Evolutionary conservation across 805 yeast genomes (phyloP), one percentile per base, ranked within the genome.

Genomic region (Komagataella pseudopastoris): DNA sequence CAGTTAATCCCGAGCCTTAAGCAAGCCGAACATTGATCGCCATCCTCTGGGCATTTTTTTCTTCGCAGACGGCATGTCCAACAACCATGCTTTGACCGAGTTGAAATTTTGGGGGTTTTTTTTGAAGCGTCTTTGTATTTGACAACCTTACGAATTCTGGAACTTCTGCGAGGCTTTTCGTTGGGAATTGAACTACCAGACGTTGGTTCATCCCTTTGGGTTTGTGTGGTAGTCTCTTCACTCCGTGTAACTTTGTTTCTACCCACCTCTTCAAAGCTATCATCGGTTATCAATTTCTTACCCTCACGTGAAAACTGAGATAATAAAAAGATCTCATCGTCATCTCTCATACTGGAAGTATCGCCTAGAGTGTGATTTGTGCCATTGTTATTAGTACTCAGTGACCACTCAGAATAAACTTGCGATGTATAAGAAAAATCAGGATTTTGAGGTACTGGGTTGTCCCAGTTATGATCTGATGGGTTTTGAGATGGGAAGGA

Each of bases 1-100:
- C 93, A 85, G 2, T 57, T 59, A 18, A 85, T 61, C 6, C 79
- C 78, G 20, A 85, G 67, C 49, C 81, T 66, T 2, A 58, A 57
- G 63, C 93, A 85, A 56, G 78, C 80, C 6, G 61, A 59, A 60
- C 93, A 85, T 4, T 52, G 58, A 1, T 90, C 89, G 56, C 69
- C 72, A 53, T 78, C 78, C 58, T 80, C 88, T 1, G 86, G 76
- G 59, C 91, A 85, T 56, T 82, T 78, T 62, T 85, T 85, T 56
- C 86, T 81, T 45, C 93, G 71, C 16, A 83, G 64, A 52, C 90
- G 66, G 60, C 91, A 85, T 5, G 87, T 85, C 91, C 91, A 85
- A 60, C 93, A 85, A 0, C 90, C 90, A 30, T 69, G 69, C 54
- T 74, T 75, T 1, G 82, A 77, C 49, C 83, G 48, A 8, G 14